Percentiles rank a stretch among this genome's conserved stretches.
Conservation (phyloP, 2,329 filamentous ascomycete genomes). For the Aspergillus arachidicola region DNA sequence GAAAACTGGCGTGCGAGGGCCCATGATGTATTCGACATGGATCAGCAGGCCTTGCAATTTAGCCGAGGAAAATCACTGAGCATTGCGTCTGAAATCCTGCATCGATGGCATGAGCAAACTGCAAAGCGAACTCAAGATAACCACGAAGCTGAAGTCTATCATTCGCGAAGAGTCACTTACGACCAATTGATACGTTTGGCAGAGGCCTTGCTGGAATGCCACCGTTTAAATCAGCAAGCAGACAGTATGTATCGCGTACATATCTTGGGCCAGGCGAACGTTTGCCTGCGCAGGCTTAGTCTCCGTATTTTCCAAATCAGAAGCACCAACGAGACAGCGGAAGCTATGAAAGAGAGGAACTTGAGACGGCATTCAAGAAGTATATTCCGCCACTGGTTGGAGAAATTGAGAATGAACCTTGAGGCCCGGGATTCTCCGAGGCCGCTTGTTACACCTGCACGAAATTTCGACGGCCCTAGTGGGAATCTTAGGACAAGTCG, state of each 20-base stretch:
- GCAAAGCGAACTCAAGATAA: conserved; percentile 36
- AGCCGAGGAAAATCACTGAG: conserved; percentile 38
- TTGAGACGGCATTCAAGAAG: conserved; percentile 57
- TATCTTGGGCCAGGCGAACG: conserved; percentile 49
- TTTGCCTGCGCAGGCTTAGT: conserved; percentile 58
- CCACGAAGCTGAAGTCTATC: conserved; percentile 42
- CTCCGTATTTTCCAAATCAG: conserved; percentile 60
- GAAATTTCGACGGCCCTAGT: conserved; percentile 24
- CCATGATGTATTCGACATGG: conserved; percentile 36
- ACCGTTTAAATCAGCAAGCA: conserved; percentile 48
- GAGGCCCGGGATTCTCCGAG: conserved; percentile 34
- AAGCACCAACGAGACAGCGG: conserved; percentile 54
- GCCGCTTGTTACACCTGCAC: conserved; percentile 31
- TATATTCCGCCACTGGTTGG: conserved; percentile 59
- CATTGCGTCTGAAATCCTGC: conserved; percentile 40
- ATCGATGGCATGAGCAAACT: conserved; percentile 47
- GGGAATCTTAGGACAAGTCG: conserved; percentile 22
- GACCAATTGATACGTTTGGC: conserved; percentile 42
- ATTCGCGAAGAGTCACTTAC: conserved; percentile 41
- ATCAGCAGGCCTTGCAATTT: conserved; percentile 42
- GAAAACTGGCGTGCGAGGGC: conserved; percentile 40
- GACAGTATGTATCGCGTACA: conserved; percentile 49
- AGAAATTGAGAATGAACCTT: conserved; percentile 41
- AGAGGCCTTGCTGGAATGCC: conserved; percentile 35
- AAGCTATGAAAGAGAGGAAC: conserved; percentile 56